Conservation (phyloP, 805 yeast species). For the Yamadazyma insecticola region DNA sequence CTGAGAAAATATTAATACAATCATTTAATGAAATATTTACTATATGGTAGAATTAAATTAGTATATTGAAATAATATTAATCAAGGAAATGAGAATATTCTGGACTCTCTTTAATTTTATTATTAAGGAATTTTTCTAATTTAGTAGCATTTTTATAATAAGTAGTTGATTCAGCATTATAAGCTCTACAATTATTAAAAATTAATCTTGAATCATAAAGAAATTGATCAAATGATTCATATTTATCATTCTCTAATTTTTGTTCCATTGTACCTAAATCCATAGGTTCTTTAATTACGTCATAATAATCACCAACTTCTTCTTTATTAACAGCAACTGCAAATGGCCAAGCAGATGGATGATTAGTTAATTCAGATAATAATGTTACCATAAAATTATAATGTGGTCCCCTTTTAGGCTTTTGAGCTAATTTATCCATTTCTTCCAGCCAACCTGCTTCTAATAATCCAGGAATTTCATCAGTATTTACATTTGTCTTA, state of each 20-base stretch:
- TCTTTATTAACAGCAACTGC: conserved; percentile 87
- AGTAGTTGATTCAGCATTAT: conserved; percentile 91
- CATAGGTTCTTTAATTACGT: conserved; percentile 97
- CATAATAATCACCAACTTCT: conserved; percentile 95
- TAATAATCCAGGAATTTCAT: conserved; percentile 77
- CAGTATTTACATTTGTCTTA: conserved; percentile 60
- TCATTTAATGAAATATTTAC: too few relatives aligned
- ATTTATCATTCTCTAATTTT: conserved; percentile 86
- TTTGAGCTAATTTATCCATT: conserved; percentile 94
- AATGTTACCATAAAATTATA: conserved; percentile 89
- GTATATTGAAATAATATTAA: too few relatives aligned
- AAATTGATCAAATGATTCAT: conserved; percentile 86
- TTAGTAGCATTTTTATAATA: conserved; percentile 93
- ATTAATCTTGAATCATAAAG: conserved; percentile 82
- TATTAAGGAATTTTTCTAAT: conserved; percentile 81
- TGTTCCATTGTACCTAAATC: conserved; percentile 94
- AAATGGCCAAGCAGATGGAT: conserved; percentile 98
- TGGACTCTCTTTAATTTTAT: conserved; percentile 82
- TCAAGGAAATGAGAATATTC: conserved; percentile 85
- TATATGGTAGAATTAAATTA: too few relatives aligned
- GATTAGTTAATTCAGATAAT: conserved; percentile 83
- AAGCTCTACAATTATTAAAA: conserved; percentile 86
- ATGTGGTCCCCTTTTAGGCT: conserved; percentile 93
- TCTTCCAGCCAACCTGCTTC: conserved; percentile 99
- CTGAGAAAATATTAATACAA: too few relatives aligned